phyloP scores from a whole-genome alignment of 2,329 filamentous ascomycete species.

The Cladosporium sp. region DNA sequence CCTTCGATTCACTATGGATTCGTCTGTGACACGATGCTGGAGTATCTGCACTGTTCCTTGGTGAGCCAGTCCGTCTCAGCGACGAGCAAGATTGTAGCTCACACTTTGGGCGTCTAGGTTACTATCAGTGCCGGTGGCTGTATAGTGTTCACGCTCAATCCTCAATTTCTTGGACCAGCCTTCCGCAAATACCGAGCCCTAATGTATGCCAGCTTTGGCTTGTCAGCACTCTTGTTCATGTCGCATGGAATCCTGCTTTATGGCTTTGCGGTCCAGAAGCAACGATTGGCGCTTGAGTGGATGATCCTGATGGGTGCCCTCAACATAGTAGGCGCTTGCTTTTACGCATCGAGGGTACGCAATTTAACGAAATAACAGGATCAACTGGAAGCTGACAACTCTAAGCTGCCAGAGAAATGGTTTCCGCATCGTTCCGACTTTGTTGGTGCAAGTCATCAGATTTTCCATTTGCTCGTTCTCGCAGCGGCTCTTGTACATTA shows the following conservation, averaged over 20 bases:
- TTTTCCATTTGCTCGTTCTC: conserved; percentile 27
- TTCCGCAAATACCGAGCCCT: conserved; percentile 24
- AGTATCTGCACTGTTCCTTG: conserved; percentile 23
- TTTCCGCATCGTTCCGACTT: conserved; percentile 26
- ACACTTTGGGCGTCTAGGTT: conserved; percentile 2
- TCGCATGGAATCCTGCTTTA: conserved; percentile 25
- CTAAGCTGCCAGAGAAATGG: conserved; percentile 24
- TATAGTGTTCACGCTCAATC: conserved; percentile 24
- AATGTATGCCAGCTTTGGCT: conserved; percentile 25
- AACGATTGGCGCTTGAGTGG: conserved; percentile 24
- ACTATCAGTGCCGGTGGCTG: conserved; percentile 25
- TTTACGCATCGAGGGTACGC: conserved; percentile 25
- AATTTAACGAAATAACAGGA: not conserved
- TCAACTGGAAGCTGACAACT: not conserved
- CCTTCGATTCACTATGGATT: conserved; percentile 28
- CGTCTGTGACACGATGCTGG: conserved; percentile 17
- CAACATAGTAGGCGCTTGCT: conserved; percentile 24
- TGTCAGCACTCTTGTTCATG: conserved; percentile 26
- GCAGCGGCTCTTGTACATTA: conserved; percentile 26
- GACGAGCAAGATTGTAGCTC: not conserved
- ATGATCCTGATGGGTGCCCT: conserved; percentile 25
- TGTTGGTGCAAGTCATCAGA: conserved; percentile 27
- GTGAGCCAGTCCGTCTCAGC: conserved; percentile 3
- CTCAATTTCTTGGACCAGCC: conserved; percentile 21
- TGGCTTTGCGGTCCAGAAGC: conserved; percentile 23